Percentiles rank a stretch among this genome's conserved stretches.
Conservation (phyloP, 2,329 filamentous ascomycete species). For the Scolecobasidium constrictum region DNA sequence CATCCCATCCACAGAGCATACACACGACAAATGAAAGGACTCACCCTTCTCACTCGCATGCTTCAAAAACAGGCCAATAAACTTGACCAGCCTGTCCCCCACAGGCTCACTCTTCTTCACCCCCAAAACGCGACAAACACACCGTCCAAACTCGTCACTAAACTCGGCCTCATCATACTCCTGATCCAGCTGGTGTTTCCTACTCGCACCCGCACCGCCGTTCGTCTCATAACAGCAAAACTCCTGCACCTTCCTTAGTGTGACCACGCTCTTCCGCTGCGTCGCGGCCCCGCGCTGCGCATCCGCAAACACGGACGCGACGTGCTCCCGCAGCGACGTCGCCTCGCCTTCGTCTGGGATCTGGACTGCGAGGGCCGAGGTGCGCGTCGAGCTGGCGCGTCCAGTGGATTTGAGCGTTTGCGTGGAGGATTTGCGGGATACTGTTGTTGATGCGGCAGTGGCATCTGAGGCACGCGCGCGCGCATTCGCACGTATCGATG, state of each 20-base stretch:
- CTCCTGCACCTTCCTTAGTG: constrained; percentile 82
- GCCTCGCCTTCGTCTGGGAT: constrained; percentile 63
- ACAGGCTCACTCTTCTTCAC: constrained; percentile 87
- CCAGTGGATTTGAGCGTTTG: constrained; percentile 27
- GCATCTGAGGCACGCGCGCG: constrained; percentile 21
- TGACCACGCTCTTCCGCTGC: constrained; percentile 81
- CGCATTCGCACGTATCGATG: constrained; percentile 30
- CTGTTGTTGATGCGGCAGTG: constrained; percentile 21
- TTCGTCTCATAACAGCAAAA: constrained; percentile 55
- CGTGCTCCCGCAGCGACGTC: constrained; percentile 60
- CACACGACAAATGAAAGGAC: background rate
- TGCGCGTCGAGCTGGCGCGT: constrained; percentile 30
- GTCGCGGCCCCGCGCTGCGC: constrained; percentile 80
- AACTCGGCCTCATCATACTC: constrained; percentile 80
- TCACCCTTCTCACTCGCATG: constrained; percentile 50
- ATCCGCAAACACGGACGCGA: constrained; percentile 49
- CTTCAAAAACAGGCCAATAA: constrained; percentile 76
- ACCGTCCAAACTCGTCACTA: constrained; percentile 74
- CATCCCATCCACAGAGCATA: too few species aligned
- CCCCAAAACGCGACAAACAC: constrained; percentile 68
- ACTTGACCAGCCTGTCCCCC: constrained; percentile 75
- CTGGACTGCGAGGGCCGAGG: constrained; percentile 27
- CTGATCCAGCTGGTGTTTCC: constrained; percentile 18
- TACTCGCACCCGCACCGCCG: constrained; percentile 14
- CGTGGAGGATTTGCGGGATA: constrained; percentile 30